Conservation (phyloP, 2,329 filamentous ascomycete species). For the Talaromyces sp. region DNA sequence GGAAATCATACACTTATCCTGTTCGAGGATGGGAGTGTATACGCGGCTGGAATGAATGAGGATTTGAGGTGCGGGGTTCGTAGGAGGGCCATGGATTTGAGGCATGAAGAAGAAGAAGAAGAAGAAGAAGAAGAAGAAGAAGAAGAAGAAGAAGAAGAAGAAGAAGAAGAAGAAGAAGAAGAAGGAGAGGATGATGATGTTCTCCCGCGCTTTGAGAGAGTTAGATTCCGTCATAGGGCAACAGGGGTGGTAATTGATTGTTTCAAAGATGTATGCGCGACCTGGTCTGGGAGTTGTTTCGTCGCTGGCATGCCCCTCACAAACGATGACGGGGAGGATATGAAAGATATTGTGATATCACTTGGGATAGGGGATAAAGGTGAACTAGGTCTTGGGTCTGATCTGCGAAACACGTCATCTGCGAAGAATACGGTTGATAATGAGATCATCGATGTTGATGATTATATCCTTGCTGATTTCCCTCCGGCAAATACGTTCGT, state of each 20-base stretch:
- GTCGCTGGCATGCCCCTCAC: slow-evolving; percentile 34
- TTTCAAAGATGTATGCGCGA: slow-evolving; percentile 61
- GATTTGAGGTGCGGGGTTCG: slow-evolving; percentile 45
- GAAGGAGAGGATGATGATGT: background rate
- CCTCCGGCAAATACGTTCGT: slow-evolving; percentile 61
- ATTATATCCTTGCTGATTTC: slow-evolving; percentile 49
- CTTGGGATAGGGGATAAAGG: slow-evolving; percentile 69
- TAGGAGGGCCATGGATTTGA: background rate
- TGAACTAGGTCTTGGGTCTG: slow-evolving; percentile 64
- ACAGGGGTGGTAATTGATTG: slow-evolving; percentile 28
- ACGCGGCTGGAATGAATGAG: slow-evolving; percentile 63
- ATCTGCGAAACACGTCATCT: slow-evolving; percentile 24
- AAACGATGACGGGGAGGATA: slow-evolving; percentile 34
- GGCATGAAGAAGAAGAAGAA: background rate
- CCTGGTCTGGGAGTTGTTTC: slow-evolving; percentile 73
- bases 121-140: background rate
- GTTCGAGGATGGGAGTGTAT: slow-evolving; percentile 58
- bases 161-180: background rate
- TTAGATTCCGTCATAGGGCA: slow-evolving; percentile 25
- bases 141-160: background rate
- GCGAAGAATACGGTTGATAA: slow-evolving; percentile 40
- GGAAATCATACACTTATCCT: slow-evolving; percentile 85
- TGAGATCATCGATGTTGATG: slow-evolving; percentile 39
- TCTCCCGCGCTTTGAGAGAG: slow-evolving; percentile 27
- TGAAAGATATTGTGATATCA: slow-evolving; percentile 52